Conservation (phyloP, 2,329 filamentous ascomycete genomes). For the Ilyonectria mors-panacis region DNA sequence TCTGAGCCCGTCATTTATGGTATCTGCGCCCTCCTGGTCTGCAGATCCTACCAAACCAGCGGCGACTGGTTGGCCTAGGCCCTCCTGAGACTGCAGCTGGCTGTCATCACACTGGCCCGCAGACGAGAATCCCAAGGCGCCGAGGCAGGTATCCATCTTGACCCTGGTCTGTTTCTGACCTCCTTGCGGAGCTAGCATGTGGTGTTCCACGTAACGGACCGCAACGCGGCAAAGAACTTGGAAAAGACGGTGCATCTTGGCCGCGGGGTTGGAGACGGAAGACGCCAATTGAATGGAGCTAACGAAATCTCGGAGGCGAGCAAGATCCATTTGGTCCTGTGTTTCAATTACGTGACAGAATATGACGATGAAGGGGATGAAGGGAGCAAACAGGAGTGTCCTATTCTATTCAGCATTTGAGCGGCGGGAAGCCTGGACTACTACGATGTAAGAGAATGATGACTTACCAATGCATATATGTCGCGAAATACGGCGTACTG, state of each 20-base stretch:
- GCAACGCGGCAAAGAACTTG: constrained; percentile 72
- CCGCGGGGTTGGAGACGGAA: constrained; percentile 62
- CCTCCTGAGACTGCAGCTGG: too few species aligned
- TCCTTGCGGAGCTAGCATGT: too few species aligned
- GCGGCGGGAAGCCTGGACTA: too few species aligned
- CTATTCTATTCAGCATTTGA: constrained; percentile 38
- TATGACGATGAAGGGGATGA: constrained; percentile 68
- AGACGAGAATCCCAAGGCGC: constrained; percentile 62
- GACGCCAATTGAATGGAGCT: constrained; percentile 65
- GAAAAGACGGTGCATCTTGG: constrained; percentile 70
- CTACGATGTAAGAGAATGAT: too few species aligned
- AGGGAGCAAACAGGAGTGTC: constrained; percentile 65
- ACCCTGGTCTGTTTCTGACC: constrained; percentile 53
- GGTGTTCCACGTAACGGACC: constrained; percentile 70
- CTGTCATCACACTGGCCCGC: too few species aligned
- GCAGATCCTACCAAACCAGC: too few species aligned
- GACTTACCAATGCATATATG: too few species aligned
- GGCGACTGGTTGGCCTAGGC: too few species aligned
- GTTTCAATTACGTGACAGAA: constrained; percentile 67
- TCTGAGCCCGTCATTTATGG: not conserved
- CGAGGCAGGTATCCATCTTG: constrained; percentile 54
- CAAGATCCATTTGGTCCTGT: constrained; percentile 57
- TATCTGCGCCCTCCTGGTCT: too few species aligned
- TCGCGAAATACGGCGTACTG: not conserved
- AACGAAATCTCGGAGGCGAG: constrained; percentile 65